Percentiles rank a stretch among this genome's conserved stretches.
phyloP scores from a whole-genome alignment of 257 asterid genomes.

The Capsicum rhomboideum region DNA sequence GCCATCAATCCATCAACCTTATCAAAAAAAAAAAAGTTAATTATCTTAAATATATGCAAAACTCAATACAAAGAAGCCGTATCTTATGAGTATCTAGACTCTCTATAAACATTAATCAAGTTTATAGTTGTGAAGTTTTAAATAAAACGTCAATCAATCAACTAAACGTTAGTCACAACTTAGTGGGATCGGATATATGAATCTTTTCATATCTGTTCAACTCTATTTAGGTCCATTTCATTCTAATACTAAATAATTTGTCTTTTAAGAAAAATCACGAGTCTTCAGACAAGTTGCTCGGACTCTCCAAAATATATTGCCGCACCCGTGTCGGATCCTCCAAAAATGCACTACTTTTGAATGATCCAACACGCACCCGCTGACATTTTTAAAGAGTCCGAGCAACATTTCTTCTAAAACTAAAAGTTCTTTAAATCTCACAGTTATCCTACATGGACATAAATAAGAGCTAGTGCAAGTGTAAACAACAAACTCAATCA shows the following conservation, averaged over 20 bases:
- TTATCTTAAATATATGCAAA: neutral
- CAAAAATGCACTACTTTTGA: too few species aligned
- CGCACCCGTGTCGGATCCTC: too few species aligned
- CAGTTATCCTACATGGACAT: neutral
- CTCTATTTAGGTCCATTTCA: neutral
- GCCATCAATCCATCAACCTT: conserved; percentile 48
- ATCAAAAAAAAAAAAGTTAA: neutral
- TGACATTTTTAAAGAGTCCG: too few species aligned
- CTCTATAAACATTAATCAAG: neutral
- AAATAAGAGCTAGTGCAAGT: neutral
- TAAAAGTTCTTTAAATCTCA: neutral
- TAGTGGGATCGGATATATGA: neutral
- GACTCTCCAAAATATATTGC: too few species aligned
- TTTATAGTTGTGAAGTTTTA: neutral
- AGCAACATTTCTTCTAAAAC: too few species aligned
- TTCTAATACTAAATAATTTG: neutral
- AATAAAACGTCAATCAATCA: neutral
- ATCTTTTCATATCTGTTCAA: neutral
- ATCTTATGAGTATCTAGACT: neutral
- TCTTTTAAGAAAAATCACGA: neutral
- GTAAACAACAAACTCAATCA: neutral
- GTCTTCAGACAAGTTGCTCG: too few species aligned
- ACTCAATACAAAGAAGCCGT: neutral
- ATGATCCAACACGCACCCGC: too few species aligned
- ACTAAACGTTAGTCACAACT: neutral